These are phyloP conservation scores for Bruguiera sexangula DNA, from an alignment of 345 rosid genomes.

Conservation along the genomic window DNA sequence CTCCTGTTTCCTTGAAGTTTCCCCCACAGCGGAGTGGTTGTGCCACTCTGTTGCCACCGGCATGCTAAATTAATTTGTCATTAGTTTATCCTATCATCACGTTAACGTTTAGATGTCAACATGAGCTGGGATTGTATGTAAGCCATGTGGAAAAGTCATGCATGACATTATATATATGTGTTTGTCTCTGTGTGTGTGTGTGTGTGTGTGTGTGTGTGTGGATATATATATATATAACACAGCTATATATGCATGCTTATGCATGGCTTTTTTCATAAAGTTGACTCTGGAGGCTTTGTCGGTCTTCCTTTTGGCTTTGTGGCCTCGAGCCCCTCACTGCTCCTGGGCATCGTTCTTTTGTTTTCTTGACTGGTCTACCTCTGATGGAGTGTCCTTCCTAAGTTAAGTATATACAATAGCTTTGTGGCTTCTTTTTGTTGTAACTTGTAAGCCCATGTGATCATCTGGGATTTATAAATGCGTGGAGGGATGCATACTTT, in stretches of 20 bases:
- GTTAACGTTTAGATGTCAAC: neutral
- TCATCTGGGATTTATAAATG: conserved; percentile 23
- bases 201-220: too few relatives aligned
- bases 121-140: neutral
- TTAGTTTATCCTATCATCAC: too few relatives aligned
- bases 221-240: too few relatives aligned
- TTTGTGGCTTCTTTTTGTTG: conserved; percentile 24
- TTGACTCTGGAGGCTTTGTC: conserved; percentile 14
- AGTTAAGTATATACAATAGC: conserved; percentile 9
- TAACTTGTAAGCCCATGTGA: conserved; percentile 41
- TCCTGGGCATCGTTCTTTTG: conserved; percentile 7
- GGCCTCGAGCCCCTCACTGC: conserved; percentile 62
- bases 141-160: too few relatives aligned
- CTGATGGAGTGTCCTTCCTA: conserved; percentile 21
- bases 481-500: conserved; percentile 18
- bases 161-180: too few relatives aligned
- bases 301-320: conserved; percentile 15
- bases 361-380: conserved; percentile 57
- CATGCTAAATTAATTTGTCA: too few relatives aligned
- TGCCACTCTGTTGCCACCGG: too few relatives aligned
- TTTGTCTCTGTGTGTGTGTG: too few relatives aligned
- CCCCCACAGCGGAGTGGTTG: neutral
- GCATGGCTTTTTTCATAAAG: neutral
- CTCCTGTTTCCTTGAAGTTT: neutral
- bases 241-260: too few relatives aligned